phyloP scores from a whole-genome alignment of 2,329 filamentous ascomycete species.

The Penicillium hordei region DNA sequence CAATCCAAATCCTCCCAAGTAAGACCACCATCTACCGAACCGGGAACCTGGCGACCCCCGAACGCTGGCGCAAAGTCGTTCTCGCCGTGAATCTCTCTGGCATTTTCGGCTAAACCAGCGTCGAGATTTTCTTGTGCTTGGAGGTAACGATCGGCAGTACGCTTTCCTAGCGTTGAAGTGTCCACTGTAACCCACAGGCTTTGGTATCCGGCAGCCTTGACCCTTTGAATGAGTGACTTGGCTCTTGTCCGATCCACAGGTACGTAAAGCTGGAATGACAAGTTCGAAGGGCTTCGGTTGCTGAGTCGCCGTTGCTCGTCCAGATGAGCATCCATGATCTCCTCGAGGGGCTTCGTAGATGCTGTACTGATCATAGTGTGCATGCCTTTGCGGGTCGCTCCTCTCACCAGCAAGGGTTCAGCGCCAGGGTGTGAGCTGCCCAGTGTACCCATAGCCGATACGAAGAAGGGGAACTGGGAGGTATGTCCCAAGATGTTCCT shows the following conservation, averaged over 20 bases:
- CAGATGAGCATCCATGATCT: constrained; percentile 20
- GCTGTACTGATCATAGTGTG: constrained; percentile 20
- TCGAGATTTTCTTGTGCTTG: constrained; percentile 19
- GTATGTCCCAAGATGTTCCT: constrained; percentile 11
- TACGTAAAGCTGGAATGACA: constrained; percentile 19
- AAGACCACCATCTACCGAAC: constrained; percentile 17
- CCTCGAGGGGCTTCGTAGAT: constrained; percentile 17
- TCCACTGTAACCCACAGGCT: constrained; percentile 23
- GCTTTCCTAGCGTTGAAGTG: constrained; percentile 17
- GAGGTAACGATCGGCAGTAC: constrained; percentile 19
- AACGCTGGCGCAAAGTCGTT: constrained; percentile 18
- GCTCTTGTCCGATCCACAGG: constrained; percentile 15
- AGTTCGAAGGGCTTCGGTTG: constrained; percentile 15
- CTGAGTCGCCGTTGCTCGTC: constrained; percentile 13
- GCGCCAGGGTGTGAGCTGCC: constrained; percentile 17
- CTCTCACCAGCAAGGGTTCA: constrained; percentile 16
- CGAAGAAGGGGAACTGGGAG: constrained; percentile 17
- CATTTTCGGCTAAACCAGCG: background rate
- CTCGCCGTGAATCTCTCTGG: constrained; percentile 8
- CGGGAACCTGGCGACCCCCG: constrained; percentile 17
- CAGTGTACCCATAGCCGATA: constrained; percentile 19
- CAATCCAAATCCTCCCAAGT: constrained; percentile 10
- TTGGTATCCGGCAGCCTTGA: constrained; percentile 19
- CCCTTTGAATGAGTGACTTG: constrained; percentile 14
- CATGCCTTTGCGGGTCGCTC: constrained; percentile 16